Conservation (phyloP, 2,329 filamentous ascomycete species). For the Aspergillus quadricinctus region DNA sequence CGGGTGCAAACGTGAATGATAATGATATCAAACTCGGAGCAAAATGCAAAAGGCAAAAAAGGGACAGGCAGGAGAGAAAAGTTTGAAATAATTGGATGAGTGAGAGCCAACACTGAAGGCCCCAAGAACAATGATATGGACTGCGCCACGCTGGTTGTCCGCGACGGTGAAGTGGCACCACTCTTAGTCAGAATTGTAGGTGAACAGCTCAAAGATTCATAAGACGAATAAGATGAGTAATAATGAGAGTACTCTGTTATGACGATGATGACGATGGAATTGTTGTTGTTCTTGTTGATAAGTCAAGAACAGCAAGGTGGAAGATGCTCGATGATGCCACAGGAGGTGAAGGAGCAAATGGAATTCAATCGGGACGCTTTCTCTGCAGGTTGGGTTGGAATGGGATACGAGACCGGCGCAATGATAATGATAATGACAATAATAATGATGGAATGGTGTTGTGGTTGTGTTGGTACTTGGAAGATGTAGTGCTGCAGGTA, state of each 20-base stretch:
- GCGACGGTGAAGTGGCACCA: neutral
- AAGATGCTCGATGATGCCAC: slow-evolving; percentile 17
- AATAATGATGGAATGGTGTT: neutral
- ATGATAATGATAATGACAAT: neutral
- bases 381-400: neutral
- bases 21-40: neutral
- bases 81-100: neutral
- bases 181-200: neutral
- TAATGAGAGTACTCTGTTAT: neutral
- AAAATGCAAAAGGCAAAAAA: neutral
- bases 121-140: neutral
- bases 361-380: neutral
- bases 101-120: neutral
- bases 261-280: neutral
- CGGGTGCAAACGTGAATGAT: no score
- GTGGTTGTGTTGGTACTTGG: no score
- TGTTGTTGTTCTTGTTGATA: neutral
- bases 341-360: neutral
- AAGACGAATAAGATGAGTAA: neutral
- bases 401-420: neutral
- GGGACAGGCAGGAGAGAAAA: neutral
- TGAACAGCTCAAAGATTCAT: neutral
- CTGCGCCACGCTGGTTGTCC: neutral
- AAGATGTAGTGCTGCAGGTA: no score
- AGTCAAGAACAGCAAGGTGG: neutral